Percentiles rank a stretch among this genome's conserved stretches.
Evolutionary conservation across 768 basidiomycete genomes (phyloP).

Genomic region (Termitomyces sp.): DNA sequence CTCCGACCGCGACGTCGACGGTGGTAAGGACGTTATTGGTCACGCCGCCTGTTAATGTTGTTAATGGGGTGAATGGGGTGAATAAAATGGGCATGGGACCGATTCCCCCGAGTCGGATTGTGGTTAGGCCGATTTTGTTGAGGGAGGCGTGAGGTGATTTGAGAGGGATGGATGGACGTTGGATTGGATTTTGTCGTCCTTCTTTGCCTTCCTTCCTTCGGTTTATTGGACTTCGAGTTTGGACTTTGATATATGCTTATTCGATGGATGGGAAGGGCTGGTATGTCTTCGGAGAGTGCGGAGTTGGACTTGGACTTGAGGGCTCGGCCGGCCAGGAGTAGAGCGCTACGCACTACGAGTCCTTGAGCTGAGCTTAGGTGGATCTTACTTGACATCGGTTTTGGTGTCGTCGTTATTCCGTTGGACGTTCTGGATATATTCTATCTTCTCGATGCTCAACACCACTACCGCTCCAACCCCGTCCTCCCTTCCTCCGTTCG

Average conservation of each 20-base stretch:
- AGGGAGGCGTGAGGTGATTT: background rate
- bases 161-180: background rate
- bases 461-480: background rate
- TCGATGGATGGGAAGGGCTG: too few species aligned
- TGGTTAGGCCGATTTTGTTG: conserved; percentile 16
- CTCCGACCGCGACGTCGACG: background rate
- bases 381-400: background rate
- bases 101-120: conserved; percentile 9
- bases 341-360: background rate
- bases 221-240: background rate
- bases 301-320: background rate
- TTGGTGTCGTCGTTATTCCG: background rate
- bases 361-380: too few species aligned
- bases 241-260: too few species aligned
- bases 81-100: background rate
- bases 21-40: conserved; percentile 2
- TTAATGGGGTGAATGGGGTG: background rate
- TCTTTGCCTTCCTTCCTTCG: background rate
- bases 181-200: background rate
- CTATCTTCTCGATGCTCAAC: background rate
- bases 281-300: too few species aligned
- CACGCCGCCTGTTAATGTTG: background rate
- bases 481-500: too few species aligned
- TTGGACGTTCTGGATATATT: background rate
- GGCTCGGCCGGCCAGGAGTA: background rate